Conservation (phyloP, 2,329 filamentous ascomycete species). For the Paraphaeosphaeria sporulosa region DNA sequence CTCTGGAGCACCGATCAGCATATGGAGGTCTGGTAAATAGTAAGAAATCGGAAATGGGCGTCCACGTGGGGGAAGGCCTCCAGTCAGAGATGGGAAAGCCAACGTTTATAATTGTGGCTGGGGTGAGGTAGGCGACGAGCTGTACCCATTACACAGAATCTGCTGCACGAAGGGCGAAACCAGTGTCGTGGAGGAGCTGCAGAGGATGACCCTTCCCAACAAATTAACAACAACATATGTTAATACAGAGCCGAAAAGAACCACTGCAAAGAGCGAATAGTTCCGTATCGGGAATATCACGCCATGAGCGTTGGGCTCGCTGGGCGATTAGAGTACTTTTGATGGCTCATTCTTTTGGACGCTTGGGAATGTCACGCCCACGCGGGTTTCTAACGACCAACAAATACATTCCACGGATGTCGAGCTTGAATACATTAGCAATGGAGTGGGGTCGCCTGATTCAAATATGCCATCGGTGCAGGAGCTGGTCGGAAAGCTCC, state of each 20-base stretch:
- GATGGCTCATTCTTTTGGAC: background rate
- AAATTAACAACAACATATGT: background rate
- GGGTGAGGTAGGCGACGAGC: background rate
- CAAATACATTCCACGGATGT: background rate
- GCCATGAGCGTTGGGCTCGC: background rate
- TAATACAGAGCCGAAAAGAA: background rate
- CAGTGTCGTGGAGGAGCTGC: background rate
- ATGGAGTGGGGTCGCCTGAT: background rate
- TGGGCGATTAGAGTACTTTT: background rate
- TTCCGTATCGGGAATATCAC: background rate
- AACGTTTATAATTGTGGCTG: background rate
- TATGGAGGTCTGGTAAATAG: background rate
- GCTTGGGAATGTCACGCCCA: background rate
- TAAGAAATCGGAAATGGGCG: background rate
- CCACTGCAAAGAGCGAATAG: background rate
- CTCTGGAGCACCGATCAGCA: background rate
- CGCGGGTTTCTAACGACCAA: background rate
- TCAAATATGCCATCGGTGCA: background rate
- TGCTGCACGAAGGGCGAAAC: background rate
- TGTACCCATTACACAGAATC: background rate
- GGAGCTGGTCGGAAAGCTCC: background rate
- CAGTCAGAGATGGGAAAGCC: background rate
- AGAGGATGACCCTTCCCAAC: background rate
- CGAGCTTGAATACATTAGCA: too few relatives aligned
- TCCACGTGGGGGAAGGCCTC: background rate